A percentile compares a stretch with the other conserved stretches of the same genome.
These are phyloP conservation scores for Coemansia asiatica DNA, from an alignment of 192 early-diverging fungal genomes.

Conservation along the genomic window DNA sequence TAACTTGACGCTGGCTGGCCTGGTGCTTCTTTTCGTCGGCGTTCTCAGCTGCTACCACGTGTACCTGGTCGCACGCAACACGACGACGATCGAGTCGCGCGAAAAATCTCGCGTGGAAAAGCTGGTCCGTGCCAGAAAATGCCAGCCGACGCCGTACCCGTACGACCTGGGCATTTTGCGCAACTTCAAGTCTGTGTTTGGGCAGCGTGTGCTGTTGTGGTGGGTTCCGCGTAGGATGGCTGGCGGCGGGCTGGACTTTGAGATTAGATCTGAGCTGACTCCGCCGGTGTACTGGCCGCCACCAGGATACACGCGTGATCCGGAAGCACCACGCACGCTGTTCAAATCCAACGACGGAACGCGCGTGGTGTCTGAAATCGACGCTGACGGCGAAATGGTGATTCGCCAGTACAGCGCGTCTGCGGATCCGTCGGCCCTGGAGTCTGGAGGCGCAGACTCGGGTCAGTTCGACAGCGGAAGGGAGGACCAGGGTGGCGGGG, in stretches of 20 bases:
- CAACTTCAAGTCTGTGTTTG: slow-evolving; percentile 79
- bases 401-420: slow-evolving; percentile 42
- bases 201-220: slow-evolving; percentile 71
- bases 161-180: slow-evolving; percentile 75
- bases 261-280: slow-evolving; percentile 53
- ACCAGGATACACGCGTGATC: slow-evolving; percentile 59
- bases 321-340: slow-evolving; percentile 2
- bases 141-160: slow-evolving; percentile 74
- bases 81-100: slow-evolving; percentile 56
- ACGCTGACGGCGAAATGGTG: slow-evolving; percentile 53
- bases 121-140: slow-evolving; percentile 37
- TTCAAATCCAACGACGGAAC: slow-evolving; percentile 13
- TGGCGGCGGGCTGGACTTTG: slow-evolving; percentile 70
- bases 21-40: slow-evolving; percentile 49
- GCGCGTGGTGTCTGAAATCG: slow-evolving; percentile 41
- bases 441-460: slow-evolving; percentile 32
- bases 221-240: slow-evolving; percentile 62
- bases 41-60: slow-evolving; percentile 52
- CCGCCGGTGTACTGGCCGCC: slow-evolving; percentile 71
- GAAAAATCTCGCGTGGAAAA: slow-evolving; percentile 51
- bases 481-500: slow-evolving; percentile 15
- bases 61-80: slow-evolving; percentile 48
- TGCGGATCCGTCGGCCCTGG: slow-evolving; percentile 40
- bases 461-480: slow-evolving; percentile 41
- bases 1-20: slow-evolving; percentile 61